Evolutionary conservation across 768 basidiomycete species (phyloP), one percentile per base, ranked within the genome.

Genomic region (Hericium erinaceus): DNA sequence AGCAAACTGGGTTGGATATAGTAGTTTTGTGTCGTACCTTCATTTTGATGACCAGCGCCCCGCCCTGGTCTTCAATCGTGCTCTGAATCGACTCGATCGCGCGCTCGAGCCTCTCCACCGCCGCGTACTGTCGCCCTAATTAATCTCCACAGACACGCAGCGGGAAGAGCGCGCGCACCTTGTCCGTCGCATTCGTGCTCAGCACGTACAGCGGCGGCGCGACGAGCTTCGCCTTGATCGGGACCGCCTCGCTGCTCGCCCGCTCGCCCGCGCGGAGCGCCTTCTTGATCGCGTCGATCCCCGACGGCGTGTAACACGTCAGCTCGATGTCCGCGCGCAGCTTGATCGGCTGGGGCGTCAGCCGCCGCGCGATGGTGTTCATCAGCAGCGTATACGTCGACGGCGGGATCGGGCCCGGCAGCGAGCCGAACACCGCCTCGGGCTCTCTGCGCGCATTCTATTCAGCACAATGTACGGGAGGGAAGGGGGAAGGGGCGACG

Each of bases 261-360:
- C 80, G 83, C 69, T 98, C 97, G 33, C 95, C 95, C 3, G 89
- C 90, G 46, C 81, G 80, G 39, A 98, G 78, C 0, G 97, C 95
- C 54, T 84, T 85, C 74, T 92, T 92, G 73, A 99, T 98, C 5
- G 95, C 94, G 65, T 97, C 92, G 69, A 99, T 98, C 9, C 97
- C 95, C 6, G 90, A 83, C 38, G 93, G 94, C 1, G 88, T 87
- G 70, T 97, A 99, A 72, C 95, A 98, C 41, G 94, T 97, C 48
- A 99, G 74, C 73, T 98, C 94, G 65, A 99, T 90, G 72, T 99
- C 97, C 4, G 97, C 94, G 64, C 97, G 92, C 41, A 99, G 82
- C 75, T 98, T 99, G 78, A 99, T 95, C 5, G 97, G 94, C 70
- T 99, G 97, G 1, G 97, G 97, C 0, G 97, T 99, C 40, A 98